phyloP scores from a whole-genome alignment of 176 grass and related monocot genomes.

The Oropetium thomaeum region DNA sequence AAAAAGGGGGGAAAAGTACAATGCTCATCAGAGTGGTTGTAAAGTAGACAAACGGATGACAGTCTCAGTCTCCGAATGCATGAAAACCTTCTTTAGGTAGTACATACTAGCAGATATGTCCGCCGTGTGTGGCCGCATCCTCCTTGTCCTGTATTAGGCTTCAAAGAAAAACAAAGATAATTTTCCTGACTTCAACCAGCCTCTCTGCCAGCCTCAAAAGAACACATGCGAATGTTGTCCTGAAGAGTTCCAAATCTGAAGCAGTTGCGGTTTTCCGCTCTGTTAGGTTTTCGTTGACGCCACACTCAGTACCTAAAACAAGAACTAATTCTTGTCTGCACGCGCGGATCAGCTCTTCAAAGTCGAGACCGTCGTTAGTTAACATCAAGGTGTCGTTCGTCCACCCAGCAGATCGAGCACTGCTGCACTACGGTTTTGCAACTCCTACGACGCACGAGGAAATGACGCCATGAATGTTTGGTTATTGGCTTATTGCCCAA shows the following conservation, averaged over 20 bases:
- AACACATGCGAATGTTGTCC: not conserved
- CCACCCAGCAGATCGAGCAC: not conserved
- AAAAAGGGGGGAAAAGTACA: no score
- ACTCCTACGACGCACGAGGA: no score
- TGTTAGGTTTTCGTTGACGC: conserved; percentile 16
- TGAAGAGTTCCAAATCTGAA: not conserved
- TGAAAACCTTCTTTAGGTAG: no score
- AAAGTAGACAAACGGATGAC: not conserved
- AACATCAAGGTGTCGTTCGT: not conserved
- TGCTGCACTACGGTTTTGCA: no score
- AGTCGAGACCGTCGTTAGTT: not conserved
- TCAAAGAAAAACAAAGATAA: not conserved
- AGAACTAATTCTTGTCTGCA: conserved; percentile 15
- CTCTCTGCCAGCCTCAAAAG: not conserved
- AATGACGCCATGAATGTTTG: not conserved
- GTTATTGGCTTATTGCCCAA: not conserved
- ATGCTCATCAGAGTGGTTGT: no score
- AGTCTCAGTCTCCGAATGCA: not conserved
- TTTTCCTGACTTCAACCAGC: not conserved
- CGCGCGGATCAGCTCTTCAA: not conserved
- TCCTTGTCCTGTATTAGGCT: not conserved
- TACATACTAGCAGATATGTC: no score
- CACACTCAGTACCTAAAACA: conserved; percentile 26
- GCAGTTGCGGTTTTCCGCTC: not conserved
- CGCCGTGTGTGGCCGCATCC: not conserved